Evolutionary conservation across 2,329 filamentous ascomycete species (phyloP).

Genomic region (Aspergillus eucalypticola): DNA sequence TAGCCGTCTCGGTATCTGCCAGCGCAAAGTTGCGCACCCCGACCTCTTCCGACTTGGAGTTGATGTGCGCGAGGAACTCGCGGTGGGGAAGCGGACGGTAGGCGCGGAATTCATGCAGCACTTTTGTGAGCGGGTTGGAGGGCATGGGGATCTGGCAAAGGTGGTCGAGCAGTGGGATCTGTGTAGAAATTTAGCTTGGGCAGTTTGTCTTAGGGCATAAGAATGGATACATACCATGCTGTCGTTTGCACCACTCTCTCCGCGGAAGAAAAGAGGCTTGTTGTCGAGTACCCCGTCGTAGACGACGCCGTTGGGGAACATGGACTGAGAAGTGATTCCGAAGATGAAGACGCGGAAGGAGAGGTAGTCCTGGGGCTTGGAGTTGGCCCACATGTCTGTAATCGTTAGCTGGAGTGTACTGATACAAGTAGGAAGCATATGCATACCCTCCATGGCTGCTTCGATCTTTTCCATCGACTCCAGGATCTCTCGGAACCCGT

Average conservation of each 20-base stretch:
- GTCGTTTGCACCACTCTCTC: constrained; percentile 92
- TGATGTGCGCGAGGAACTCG: constrained; percentile 75
- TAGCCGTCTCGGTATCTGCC: constrained; percentile 42
- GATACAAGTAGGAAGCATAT: not conserved
- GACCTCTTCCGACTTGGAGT: constrained; percentile 52
- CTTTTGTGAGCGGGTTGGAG: constrained; percentile 80
- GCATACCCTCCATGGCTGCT: constrained; percentile 72
- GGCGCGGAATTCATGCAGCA: constrained; percentile 82
- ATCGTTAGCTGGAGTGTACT: not conserved
- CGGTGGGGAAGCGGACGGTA: constrained; percentile 90
- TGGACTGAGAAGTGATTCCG: constrained; percentile 86
- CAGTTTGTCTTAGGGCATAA: not conserved
- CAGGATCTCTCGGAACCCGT: constrained; percentile 63
- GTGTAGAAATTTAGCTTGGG: constrained; percentile 1
- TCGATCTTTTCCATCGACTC: constrained; percentile 70
- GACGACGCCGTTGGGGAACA: constrained; percentile 90
- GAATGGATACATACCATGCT: constrained; percentile 65
- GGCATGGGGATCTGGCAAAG: constrained; percentile 86
- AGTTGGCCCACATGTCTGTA: constrained; percentile 82
- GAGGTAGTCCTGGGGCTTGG: constrained; percentile 79
- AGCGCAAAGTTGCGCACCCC: constrained; percentile 41
- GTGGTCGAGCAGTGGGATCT: constrained; percentile 84
- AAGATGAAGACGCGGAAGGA: constrained; percentile 96
- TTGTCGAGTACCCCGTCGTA: constrained; percentile 78
- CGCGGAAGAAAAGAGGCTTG: constrained; percentile 77